phyloP scores from a whole-genome alignment of 345 rosid genomes.

The Eucalyptus victrix region DNA sequence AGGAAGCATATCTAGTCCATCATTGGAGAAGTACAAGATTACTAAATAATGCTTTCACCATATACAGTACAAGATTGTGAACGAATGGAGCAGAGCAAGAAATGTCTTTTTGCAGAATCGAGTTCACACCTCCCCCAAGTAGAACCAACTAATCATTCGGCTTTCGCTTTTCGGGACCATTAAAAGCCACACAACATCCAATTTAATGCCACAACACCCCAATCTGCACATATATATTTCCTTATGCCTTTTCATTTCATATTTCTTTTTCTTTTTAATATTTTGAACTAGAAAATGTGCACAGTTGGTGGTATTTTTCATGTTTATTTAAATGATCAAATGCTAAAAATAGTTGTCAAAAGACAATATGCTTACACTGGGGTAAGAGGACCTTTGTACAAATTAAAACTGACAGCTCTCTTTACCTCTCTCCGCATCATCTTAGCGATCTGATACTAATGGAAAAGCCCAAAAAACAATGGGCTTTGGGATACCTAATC shows the following conservation, averaged over 20 bases:
- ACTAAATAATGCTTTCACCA: not conserved
- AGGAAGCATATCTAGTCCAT: not conserved
- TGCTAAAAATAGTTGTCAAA: not conserved
- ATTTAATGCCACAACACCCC: not conserved
- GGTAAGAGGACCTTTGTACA: not conserved
- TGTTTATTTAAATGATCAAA: not conserved
- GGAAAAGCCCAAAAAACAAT: not conserved
- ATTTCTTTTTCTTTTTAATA: not conserved
- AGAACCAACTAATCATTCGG: not conserved
- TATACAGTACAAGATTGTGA: not conserved
- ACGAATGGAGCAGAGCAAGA: not conserved
- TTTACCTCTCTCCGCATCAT: not conserved
- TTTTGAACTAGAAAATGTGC: not conserved
- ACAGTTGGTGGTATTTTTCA: not conserved
- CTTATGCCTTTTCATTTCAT: not conserved
- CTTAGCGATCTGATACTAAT: not conserved
- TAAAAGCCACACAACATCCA: not conserved
- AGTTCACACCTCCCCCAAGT: not conserved
- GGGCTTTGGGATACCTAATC: not conserved
- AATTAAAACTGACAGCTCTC: not conserved
- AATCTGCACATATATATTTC: not conserved
- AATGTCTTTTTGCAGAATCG: not conserved
- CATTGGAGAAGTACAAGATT: not conserved
- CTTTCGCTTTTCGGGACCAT: not conserved
- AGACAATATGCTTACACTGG: not conserved